Evolutionary conservation across 371 early-diverging fungal species (phyloP), one percentile per base, ranked within the genome.

Genomic region (Gilbertella persicaria): DNA sequence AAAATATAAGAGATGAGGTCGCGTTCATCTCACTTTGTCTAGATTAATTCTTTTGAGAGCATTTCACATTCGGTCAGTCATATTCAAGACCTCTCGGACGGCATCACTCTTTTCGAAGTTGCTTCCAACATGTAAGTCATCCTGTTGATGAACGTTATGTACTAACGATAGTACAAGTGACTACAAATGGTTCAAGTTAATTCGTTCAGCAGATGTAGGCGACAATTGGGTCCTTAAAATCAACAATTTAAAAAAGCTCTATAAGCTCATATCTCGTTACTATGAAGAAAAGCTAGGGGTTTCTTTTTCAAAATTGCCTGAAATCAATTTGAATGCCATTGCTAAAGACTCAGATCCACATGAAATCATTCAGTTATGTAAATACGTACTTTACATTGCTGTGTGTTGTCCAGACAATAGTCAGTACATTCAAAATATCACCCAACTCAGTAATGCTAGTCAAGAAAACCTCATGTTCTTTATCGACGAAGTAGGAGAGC

Each of bases 181-280:
- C 63, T 73, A 86, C 14, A 82, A 85, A 47, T 95, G 93, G 93
- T 96, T 96, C 80, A 90, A 91, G 60, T 61, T 80, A 17, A 82
- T 85, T 44, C 82, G 87, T 14, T 79, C 87, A 3, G 78, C 85
- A 12, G 93, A 92, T 42, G 76, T 86, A 23, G 88, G 90, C 39
- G 91, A 89, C 64, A 94, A 94, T 79, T 97, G 97, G 98, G 93
- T 96, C 1, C 70, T 92, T 26, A 90, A 88, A 61, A 87, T 91
- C 66, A 95, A 93, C 76, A 91, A 90, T 58, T 81, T 96, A 24
- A 94, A 95, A 67, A 90, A 88, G 58, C 78, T 95, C 19, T 80
- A 92, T 73, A 89, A 87, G 58, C 79, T 95, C 5, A 62, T 96
- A 9, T 84, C 83, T 5, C 78, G 86, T 16, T 96, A 93, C 73